Percentiles rank a stretch among this genome's conserved stretches.
These are phyloP conservation scores for Mycena rebaudengoi DNA, from an alignment of 768 basidiomycete genomes.

Conservation along the genomic window DNA sequence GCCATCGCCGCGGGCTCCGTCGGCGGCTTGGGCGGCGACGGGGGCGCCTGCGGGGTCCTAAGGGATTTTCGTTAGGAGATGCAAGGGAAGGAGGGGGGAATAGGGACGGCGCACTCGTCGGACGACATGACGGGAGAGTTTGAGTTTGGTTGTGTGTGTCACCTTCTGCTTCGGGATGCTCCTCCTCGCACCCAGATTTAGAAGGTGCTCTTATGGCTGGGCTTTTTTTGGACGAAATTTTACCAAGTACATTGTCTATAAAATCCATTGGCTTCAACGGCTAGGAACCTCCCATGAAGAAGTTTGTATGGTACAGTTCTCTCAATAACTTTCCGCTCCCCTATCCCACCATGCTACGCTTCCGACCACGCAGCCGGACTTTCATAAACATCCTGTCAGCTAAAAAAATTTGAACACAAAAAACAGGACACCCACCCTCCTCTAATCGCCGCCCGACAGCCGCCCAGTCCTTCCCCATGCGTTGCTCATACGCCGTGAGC, in stretches of 20 bases:
- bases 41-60: slow-evolving; percentile 41
- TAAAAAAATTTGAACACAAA: neutral
- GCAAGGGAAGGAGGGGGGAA: neutral
- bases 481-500: slow-evolving; percentile 66
- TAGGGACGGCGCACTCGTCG: slow-evolving; percentile 58
- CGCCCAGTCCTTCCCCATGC: slow-evolving; percentile 74
- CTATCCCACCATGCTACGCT: slow-evolving; percentile 93
- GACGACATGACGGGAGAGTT: slow-evolving; percentile 50
- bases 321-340: too few relatives aligned
- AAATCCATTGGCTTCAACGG: too few relatives aligned
- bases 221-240: too few relatives aligned
- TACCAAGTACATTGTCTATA: too few relatives aligned
- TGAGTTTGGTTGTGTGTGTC: neutral
- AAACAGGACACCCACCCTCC: slow-evolving; percentile 64
- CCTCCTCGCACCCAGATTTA: too few relatives aligned
- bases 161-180: too few relatives aligned
- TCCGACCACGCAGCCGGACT: slow-evolving; percentile 89
- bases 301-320: too few relatives aligned
- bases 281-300: too few relatives aligned
- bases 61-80: slow-evolving; percentile 15
- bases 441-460: slow-evolving; percentile 71
- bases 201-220: too few relatives aligned
- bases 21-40: slow-evolving; percentile 30
- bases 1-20: slow-evolving; percentile 55
- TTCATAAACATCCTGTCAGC: slow-evolving; percentile 26